Evolutionary conservation across 2,329 filamentous ascomycete genomes (phyloP), one percentile per base, ranked within the genome.

Genomic region (Colletotrichum navitas): DNA sequence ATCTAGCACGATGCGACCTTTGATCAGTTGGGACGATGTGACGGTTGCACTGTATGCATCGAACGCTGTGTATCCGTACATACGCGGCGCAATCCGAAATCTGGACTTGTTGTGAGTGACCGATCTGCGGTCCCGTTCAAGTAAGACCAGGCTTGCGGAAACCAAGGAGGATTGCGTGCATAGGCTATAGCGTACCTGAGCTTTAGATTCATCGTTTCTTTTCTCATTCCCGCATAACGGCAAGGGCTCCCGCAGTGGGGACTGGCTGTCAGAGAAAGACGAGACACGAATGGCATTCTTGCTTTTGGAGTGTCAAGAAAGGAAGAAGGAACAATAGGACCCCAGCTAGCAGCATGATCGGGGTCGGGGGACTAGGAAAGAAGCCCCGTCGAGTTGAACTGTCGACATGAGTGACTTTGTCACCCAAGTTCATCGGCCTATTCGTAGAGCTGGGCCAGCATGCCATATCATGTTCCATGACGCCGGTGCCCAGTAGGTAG

Each of bases 41-140:
- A 71, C 58, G 43, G 64, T 71, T 68, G 64, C 56, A 68, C 58
- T 63, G 66, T 65, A 34, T 69, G 66, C 49, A 52, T 52, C 39
- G 34, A 32, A 51, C 14, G 52, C 16, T 26, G 43, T 45, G 43
- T 41, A 16, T 41, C 43, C 26, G 66, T 64, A 66, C 52, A n/a
- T 52, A 52, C 36, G 18, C 43, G 43, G 34, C 61, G 61, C 41
- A 36, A 41, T 29, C 18, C 36, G 18, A 41, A 39, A 45, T 32
- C 51, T 41, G 62, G 36, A 12, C 36, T 36, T 51, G 51, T 36
- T 51, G 51, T 10, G 21, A 29, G 59, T 34, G 60, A 47, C 39
- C 41, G 39, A 64, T 18, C 41, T 51, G 47, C 43, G 45, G 58
- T 41, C 49, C 59, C 26, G 59, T 32, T 34, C 21, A 36, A 55